These are phyloP conservation scores for Neostapfia colusana DNA, from an alignment of 176 grass and related monocot genomes.

Conservation along the genomic window DNA sequence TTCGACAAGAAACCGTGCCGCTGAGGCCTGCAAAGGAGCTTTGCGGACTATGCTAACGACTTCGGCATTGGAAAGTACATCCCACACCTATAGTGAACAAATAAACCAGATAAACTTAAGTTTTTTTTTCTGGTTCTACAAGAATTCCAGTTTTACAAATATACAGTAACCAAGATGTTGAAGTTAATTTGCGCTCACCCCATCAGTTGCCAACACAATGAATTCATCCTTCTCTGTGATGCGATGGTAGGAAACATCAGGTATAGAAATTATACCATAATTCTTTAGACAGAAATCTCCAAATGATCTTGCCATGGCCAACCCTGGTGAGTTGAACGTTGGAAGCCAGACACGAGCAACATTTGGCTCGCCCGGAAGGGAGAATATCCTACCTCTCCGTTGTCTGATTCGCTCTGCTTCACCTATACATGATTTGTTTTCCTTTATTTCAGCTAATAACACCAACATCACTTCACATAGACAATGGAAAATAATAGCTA, in stretches of 20 bases:
- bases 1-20: conserved; percentile 65
- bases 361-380: conserved; percentile 66
- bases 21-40: conserved; percentile 46
- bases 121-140: not conserved
- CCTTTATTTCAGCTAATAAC: conserved; percentile 22
- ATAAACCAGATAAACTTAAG: not conserved
- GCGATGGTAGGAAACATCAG: conserved; percentile 58
- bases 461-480: conserved; percentile 8
- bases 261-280: conserved; percentile 70
- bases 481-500: conserved; percentile 12
- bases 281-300: conserved; percentile 81
- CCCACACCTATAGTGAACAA: conserved; percentile 64
- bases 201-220: conserved; percentile 71
- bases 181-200: conserved; percentile 54
- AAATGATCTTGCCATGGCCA: conserved; percentile 86
- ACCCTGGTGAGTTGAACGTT: conserved; percentile 56
- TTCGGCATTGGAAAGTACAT: conserved; percentile 69
- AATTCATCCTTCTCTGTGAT: conserved; percentile 74
- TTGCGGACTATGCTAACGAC: conserved; percentile 56
- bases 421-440: conserved; percentile 47
- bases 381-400: conserved; percentile 68
- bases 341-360: conserved; percentile 88
- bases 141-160: conserved; percentile 18
- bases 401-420: conserved; percentile 71
- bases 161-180: conserved; percentile 20